Evolutionary conservation across 2,329 filamentous ascomycete genomes (phyloP).

Genomic region (Cercospora berteroae): DNA sequence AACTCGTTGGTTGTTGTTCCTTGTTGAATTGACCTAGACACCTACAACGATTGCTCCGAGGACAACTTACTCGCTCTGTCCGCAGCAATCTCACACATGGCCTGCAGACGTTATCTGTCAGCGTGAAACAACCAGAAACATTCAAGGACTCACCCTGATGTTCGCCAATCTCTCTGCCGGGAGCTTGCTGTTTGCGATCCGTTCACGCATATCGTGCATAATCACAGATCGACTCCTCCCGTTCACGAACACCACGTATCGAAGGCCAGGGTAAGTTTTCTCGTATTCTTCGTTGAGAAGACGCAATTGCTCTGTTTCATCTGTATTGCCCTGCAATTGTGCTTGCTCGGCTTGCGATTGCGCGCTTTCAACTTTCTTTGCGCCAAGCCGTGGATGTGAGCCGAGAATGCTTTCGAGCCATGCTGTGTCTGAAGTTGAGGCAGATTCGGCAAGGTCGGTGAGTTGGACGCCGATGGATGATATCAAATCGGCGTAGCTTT

Average conservation of each 20-base stretch:
- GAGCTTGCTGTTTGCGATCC: conserved; percentile 68
- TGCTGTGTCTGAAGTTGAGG: conserved; percentile 50
- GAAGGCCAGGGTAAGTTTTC: conserved; percentile 71
- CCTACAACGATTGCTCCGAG: background rate
- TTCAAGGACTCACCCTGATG: conserved; percentile 60
- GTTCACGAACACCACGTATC: conserved; percentile 92
- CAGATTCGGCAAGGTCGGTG: conserved; percentile 55
- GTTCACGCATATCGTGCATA: conserved; percentile 74
- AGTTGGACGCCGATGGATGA: conserved; percentile 64
- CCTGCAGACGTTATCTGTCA: conserved; percentile 50
- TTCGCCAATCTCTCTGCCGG: conserved; percentile 67
- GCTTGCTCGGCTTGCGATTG: conserved; percentile 81
- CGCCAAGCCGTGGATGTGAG: conserved; percentile 80
- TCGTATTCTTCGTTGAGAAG: conserved; percentile 77
- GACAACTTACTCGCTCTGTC: conserved; percentile 69
- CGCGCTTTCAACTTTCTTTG: conserved; percentile 75
- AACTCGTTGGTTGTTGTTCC: no score
- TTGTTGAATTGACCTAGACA: no score
- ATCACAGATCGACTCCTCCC: conserved; percentile 70
- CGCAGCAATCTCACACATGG: conserved; percentile 87
- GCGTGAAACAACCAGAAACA: conserved; percentile 10
- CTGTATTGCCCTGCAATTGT: conserved; percentile 58
- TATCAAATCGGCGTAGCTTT: conserved; percentile 69
- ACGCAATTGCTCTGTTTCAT: conserved; percentile 58
- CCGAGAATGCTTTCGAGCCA: conserved; percentile 71